Conservation (phyloP, 1,139 yeast genomes). For the Starmera stellimalicola region DNA sequence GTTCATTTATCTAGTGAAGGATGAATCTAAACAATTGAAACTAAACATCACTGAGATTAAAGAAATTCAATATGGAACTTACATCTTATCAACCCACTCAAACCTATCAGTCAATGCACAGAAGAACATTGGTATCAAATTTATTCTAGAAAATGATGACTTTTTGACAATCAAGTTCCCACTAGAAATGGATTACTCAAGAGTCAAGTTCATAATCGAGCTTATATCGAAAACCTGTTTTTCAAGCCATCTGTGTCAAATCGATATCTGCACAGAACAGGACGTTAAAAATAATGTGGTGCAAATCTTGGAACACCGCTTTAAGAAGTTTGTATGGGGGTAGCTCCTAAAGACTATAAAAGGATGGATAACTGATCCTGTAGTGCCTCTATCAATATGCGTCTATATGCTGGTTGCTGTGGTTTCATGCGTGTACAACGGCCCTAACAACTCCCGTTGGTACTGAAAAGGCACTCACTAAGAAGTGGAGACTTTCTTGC, state of each 20-base stretch:
- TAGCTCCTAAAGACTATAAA: no score
- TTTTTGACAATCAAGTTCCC: constrained; percentile 21
- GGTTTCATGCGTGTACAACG: no score
- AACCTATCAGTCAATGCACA: constrained; percentile 20
- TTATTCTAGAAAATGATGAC: constrained; percentile 12
- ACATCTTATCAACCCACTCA: constrained; percentile 19
- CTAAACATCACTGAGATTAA: constrained; percentile 13
- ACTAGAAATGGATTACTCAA: constrained; percentile 16
- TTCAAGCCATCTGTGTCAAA: constrained; percentile 14
- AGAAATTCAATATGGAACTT: constrained; percentile 21
- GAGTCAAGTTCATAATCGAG: constrained; percentile 17
- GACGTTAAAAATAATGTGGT: constrained; percentile 27
- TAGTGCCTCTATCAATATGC: no score
- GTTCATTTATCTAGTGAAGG: constrained; percentile 19
- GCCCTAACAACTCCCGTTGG: no score
- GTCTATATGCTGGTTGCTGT: no score
- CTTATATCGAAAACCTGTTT: constrained; percentile 23
- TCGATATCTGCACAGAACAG: constrained; percentile 23
- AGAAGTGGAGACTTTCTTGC: no score
- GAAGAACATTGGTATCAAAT: constrained; percentile 23
- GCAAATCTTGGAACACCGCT: constrained; percentile 23
- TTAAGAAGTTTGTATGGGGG: constrained; percentile 29
- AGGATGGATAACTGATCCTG: no score
- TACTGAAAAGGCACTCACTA: no score
- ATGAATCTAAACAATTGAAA: constrained; percentile 15